Evolutionary conservation across 2,329 filamentous ascomycete species (phyloP), one percentile per base, ranked within the genome.

Genomic region (Trichoderma simmonsii): DNA sequence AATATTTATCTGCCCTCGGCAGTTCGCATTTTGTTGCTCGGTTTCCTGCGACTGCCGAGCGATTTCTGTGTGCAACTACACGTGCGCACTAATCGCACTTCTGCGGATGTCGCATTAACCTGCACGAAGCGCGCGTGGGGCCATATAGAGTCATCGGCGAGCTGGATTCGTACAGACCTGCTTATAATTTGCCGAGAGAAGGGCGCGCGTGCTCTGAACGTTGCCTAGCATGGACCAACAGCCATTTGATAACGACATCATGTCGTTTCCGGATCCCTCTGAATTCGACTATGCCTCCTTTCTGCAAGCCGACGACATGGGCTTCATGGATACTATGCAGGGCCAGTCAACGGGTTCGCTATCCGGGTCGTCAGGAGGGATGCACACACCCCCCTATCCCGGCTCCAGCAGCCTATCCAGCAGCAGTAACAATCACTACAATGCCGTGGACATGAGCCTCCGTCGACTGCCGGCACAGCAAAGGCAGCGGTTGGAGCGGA

Each of bases 401-500:
- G 75, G 79, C 56, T 74, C 72, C 48, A 75, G 73, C 61, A 76
- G 76, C 60, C 71, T 74, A 21, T 76, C 78, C 34, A 75, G 75
- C 61, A 71, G 65, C 11, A 72, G 73, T 54, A 73, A 71, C 26
- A 66, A 36, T 24, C 60, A 65, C n/a, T 9, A 62, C 24, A 36
- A 34, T 21, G 11, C 43, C n/a, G 11, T 62, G 14, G 74, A 76
- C 8, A 36, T 39, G 18, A 66, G 75, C 36, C 66, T 65, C 24
- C 73, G 75, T 32, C 73, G 73, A 8, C 59, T 75, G 36, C 60
- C 75, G 26, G 32, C 73, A 61, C 78, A 78, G 64, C 83, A 79
- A 75, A 69, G 56, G 21, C 82, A 83, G 74, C 81, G 83, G 59
- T 74, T 86, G 30, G 87, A 88, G 77, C 82, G 90, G 70, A 85